Evolutionary conservation across 768 basidiomycete genomes (phyloP).

Genomic region (Termitomyces sp.): DNA sequence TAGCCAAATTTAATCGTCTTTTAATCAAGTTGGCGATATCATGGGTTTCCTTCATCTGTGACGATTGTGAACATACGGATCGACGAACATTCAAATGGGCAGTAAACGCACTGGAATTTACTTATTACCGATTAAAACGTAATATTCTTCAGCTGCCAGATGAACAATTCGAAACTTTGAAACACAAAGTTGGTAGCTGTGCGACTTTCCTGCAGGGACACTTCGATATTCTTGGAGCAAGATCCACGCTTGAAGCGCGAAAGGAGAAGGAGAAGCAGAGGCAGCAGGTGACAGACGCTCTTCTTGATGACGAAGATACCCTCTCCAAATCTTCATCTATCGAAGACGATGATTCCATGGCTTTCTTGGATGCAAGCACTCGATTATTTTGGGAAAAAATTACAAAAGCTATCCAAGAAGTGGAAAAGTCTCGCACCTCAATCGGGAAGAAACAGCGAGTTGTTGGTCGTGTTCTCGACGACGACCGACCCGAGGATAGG

Average conservation of each 20-base stretch:
- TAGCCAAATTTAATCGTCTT: constrained; percentile 75
- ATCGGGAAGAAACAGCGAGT: constrained; percentile 67
- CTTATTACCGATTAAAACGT: constrained; percentile 80
- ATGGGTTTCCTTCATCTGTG: constrained; percentile 98
- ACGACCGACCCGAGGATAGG: constrained; percentile 90
- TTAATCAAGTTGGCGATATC: constrained; percentile 90
- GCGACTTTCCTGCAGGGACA: constrained; percentile 97
- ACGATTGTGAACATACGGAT: constrained; percentile 95
- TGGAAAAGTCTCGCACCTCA: constrained; percentile 62
- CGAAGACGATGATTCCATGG: constrained; percentile 37
- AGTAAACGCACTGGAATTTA: constrained; percentile 91
- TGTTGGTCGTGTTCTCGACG: constrained; percentile 89
- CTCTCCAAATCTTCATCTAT: constrained; percentile 28
- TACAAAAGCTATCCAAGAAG: constrained; percentile 46
- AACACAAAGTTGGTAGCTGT: constrained; percentile 89
- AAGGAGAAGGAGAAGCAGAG: constrained; percentile 82
- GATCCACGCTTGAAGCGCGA: constrained; percentile 82
- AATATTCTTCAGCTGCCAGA: constrained; percentile 87
- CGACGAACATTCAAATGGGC: constrained; percentile 98
- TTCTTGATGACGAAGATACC: constrained; percentile 46
- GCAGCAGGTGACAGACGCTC: constrained; percentile 46
- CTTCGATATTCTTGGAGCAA: constrained; percentile 96
- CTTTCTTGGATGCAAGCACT: constrained; percentile 59
- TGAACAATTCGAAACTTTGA: constrained; percentile 85
- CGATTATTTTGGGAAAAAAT: constrained; percentile 75